phyloP scores from a whole-genome alignment of 345 rosid species.

The Acer yangbiense region DNA sequence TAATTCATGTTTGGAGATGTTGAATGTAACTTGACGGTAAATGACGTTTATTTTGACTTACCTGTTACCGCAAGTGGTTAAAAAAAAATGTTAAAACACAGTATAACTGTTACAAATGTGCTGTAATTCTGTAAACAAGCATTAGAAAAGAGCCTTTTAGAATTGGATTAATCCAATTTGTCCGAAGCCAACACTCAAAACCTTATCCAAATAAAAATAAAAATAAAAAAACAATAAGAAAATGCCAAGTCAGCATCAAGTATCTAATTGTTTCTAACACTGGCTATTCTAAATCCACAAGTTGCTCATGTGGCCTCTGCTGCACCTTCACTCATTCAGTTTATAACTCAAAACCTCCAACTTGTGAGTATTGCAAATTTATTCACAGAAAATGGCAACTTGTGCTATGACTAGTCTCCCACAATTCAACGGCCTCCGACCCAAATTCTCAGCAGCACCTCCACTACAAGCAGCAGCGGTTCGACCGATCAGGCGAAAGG shows the following conservation, averaged over 20 bases:
- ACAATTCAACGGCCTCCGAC: constrained; percentile 68
- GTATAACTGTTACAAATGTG: too few species aligned
- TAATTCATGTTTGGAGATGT: too few species aligned
- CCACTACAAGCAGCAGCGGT: constrained; percentile 51
- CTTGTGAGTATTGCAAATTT: too few species aligned
- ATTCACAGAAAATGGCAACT: constrained; percentile 47
- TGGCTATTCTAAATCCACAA: constrained; percentile 51
- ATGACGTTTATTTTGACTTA: too few species aligned
- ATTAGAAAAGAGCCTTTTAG: too few species aligned
- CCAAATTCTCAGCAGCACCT: constrained; percentile 48
- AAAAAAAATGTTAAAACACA: too few species aligned
- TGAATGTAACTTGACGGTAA: too few species aligned
- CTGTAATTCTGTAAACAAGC: too few species aligned
- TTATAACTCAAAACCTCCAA: constrained; percentile 11
- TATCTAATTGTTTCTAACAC: constrained; percentile 63
- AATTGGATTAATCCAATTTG: background rate
- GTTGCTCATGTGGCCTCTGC: constrained; percentile 47
- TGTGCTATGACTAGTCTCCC: constrained; percentile 62
- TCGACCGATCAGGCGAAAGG: constrained; percentile 62
- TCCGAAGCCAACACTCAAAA: background rate
- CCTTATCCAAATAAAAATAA: constrained; percentile 57
- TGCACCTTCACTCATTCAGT: constrained; percentile 13
- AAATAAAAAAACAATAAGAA: constrained; percentile 27
- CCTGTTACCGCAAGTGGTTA: too few species aligned
- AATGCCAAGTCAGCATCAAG: constrained; percentile 52